Evolutionary conservation across 2,329 filamentous ascomycete genomes (phyloP), one percentile per base, ranked within the genome.

Genomic region (Hypoxylon sp.): DNA sequence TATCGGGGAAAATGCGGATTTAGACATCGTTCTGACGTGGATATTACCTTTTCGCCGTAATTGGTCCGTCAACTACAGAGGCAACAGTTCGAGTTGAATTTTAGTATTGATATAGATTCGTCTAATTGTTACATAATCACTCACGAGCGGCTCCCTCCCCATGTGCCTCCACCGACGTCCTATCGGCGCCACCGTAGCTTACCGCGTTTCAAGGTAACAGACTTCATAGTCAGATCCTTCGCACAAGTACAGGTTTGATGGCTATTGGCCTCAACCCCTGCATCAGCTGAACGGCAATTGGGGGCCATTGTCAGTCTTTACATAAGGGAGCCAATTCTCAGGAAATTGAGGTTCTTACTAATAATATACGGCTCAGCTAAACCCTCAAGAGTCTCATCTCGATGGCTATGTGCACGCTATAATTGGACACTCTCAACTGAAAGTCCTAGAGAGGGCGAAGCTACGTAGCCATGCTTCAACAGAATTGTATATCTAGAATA

Each of bases 321-420:
- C 55, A 35, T 57, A 57, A 48, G 42, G 22, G 33, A 13, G n/a
- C 42, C 40, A n/a, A 46, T 31, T 30, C 27, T 20, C 54, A 57
- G 40, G 20, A 44, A n/a, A n/a, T 8, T 57, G 3, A 17, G 17
- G 33, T 48, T 44, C 40, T 20, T 11, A 44, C 14, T 22, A 44
- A 22, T 17, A 20, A 44, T 44, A 22, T 22, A 22, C 40, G 17
- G 17, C n/a, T 46, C 53, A 33, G 54, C 27, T 17, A 5, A 14
- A 56, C 40, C n/a, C 37, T 30, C 6, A 30, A 13, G 6, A 25
- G 22, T 48, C 10, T 33, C 55, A 35, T 48, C 10, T 33, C 55
- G 25, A 30, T 20, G 27, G 55, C 30, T 31, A 13, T 44, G 46
- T 35, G 30, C 30, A 20, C 40, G 17, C 55, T 57, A 57, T 48